Evolutionary conservation across 768 basidiomycete genomes (phyloP).

Genomic region (Mycena indigotica): DNA sequence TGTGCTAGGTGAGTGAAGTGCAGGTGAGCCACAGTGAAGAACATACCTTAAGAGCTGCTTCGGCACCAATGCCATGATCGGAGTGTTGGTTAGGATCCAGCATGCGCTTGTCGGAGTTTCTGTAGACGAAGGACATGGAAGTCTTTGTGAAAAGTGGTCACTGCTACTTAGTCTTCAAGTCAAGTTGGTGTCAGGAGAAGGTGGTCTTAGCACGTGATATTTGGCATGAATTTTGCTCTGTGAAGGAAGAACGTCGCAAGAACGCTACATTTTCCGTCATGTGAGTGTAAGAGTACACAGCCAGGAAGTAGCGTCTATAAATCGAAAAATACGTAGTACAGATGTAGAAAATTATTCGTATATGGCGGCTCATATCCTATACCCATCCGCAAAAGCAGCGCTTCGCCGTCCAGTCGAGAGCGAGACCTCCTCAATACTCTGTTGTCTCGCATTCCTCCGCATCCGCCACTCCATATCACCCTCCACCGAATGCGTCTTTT

Average conservation of each 20-base stretch:
- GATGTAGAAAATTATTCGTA: neutral
- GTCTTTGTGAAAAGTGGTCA: neutral
- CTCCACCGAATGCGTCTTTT: conserved; percentile 7
- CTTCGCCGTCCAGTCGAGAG: conserved; percentile 6
- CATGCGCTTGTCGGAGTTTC: neutral
- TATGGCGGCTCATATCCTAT: neutral
- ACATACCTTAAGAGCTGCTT: too few relatives aligned
- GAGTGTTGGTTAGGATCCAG: conserved; percentile 56
- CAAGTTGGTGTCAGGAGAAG: too few relatives aligned
- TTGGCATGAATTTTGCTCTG: too few relatives aligned
- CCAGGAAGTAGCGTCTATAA: too few relatives aligned
- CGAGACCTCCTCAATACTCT: conserved; percentile 10
- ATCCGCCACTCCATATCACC: conserved; percentile 8
- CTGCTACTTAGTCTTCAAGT: too few relatives aligned
- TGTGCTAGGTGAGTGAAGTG: too few relatives aligned
- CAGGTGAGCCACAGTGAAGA: too few relatives aligned
- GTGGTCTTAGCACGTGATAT: too few relatives aligned
- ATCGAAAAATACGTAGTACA: neutral
- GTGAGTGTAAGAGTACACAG: too few relatives aligned
- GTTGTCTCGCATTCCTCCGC: conserved; percentile 8
- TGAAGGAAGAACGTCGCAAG: too few relatives aligned
- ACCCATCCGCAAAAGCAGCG: conserved; percentile 2
- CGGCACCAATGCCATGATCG: too few relatives aligned
- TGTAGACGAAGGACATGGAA: too few relatives aligned
- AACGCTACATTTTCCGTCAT: neutral